Conservation (phyloP, 1,284 basidiomycete species). For the Irpex lacteus region DNA sequence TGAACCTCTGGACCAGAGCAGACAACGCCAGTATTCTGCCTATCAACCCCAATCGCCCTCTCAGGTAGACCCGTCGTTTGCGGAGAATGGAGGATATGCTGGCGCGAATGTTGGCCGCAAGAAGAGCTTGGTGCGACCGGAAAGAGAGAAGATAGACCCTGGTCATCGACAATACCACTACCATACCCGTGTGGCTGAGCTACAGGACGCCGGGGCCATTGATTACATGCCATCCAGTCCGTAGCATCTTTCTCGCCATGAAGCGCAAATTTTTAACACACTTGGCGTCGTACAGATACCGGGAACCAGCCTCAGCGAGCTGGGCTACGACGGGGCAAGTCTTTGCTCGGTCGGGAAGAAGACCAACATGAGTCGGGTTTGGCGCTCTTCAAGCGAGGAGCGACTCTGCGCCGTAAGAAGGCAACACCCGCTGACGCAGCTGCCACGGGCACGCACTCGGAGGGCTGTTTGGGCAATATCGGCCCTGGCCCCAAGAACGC, state of each 20-base stretch:
- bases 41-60: slow-evolving; percentile 48
- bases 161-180: slow-evolving; percentile 96
- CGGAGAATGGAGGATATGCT: slow-evolving; percentile 44
- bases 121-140: slow-evolving; percentile 92
- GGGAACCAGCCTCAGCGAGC: slow-evolving; percentile 75
- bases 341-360: slow-evolving; percentile 83
- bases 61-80: slow-evolving; percentile 37
- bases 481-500: slow-evolving; percentile 86
- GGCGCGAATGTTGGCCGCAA: slow-evolving; percentile 66
- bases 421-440: slow-evolving; percentile 35
- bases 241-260: slow-evolving; percentile 29
- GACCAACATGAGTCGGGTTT: slow-evolving; percentile 87
- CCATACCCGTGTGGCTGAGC: slow-evolving; percentile 82
- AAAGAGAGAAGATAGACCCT: slow-evolving; percentile 96
- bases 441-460: slow-evolving; percentile 38
- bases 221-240: slow-evolving; percentile 79
- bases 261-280: slow-evolving; percentile 7
- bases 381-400: slow-evolving; percentile 80
- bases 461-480: slow-evolving; percentile 66
- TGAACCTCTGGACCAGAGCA: slow-evolving; percentile 48
- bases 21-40: slow-evolving; percentile 46
- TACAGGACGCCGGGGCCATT: slow-evolving; percentile 63
- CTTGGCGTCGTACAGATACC: slow-evolving; percentile 50
- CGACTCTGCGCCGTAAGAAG: slow-evolving; percentile 72
- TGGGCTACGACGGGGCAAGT: slow-evolving; percentile 78